Evolutionary conservation across 2,329 filamentous ascomycete genomes (phyloP), one percentile per base, ranked within the genome.

Genomic region (Dactylellina drechsleri): DNA sequence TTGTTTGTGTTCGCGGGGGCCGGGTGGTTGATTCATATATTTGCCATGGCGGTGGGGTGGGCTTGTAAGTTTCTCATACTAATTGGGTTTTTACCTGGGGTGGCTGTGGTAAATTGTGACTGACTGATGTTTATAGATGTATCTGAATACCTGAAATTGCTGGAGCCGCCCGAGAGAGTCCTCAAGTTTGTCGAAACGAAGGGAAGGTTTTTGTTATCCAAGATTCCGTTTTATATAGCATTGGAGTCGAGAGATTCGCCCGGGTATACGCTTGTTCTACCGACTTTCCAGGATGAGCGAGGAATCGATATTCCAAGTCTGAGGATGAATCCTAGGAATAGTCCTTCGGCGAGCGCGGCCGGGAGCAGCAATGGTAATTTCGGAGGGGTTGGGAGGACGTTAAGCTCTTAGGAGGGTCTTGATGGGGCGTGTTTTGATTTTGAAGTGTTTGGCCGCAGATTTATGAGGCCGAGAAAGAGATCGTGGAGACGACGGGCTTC

Each of bases 161-260:
- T 98, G 47, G 91, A 92, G 15, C 95, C 95, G 20, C 93, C 92
- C 1, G 95, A 98, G 83, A 91, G 91, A 86, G 87, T 91, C 28
- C 85, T 98, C 66, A 87, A 93, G 77, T 98, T 91, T 89, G 86
- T 97, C 66, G 95, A 99, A 83, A 88, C 87, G 16, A 96, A 94
- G 81, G 84, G 98, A 73, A 95, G 96, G 80, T 85, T 98, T 5
- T 54, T 75, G 45, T 8, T 75, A 15, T 66, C 70, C 31, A 61
- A 57, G 53, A 50, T 75, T 50, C 71, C 71, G 58, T 68, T 59
- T 41, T 75, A 75, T 23, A 64, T 75, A 4, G 52, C 71, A 6
- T 20, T 75, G 43, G 71, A 75, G 13, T 40, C 58, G 36, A 57
- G 71, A 16, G 71, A 75, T 65, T 28, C 71, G n/a, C 49, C 64